phyloP scores from a whole-genome alignment of 2,329 filamentous ascomycete genomes.

The Macroventuria anomochaeta region DNA sequence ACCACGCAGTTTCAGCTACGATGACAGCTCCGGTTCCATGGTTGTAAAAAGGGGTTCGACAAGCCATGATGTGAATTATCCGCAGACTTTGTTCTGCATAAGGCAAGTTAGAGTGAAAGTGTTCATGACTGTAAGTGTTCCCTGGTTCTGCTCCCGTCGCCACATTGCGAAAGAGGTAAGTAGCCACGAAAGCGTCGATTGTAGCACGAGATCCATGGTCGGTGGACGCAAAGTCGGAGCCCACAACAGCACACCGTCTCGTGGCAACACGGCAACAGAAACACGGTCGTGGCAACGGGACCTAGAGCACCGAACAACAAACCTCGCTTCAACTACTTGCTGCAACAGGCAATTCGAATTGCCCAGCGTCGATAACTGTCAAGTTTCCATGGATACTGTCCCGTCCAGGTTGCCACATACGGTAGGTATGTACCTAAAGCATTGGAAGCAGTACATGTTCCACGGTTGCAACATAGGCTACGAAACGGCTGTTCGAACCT shows the following conservation, averaged over 20 bases:
- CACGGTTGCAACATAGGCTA: too few species aligned
- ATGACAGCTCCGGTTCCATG: background rate
- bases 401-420: background rate
- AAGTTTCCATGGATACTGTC: background rate
- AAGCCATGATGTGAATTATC: background rate
- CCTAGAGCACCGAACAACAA: background rate
- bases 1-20: background rate
- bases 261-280: too few species aligned
- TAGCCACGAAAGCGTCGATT: background rate
- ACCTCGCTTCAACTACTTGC: background rate
- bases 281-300: background rate
- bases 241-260: background rate
- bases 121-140: background rate
- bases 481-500: too few species aligned
- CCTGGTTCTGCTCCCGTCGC: background rate
- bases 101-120: background rate
- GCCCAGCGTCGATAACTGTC: background rate
- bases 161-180: background rate
- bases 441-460: too few species aligned
- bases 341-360: background rate
- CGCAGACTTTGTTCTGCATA: background rate
- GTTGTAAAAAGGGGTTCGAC: background rate
- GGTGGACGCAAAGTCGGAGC: background rate
- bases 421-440: too few species aligned
- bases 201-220: background rate